phyloP scores from a whole-genome alignment of 1,284 basidiomycete genomes.

The Marasmius fiardii region DNA sequence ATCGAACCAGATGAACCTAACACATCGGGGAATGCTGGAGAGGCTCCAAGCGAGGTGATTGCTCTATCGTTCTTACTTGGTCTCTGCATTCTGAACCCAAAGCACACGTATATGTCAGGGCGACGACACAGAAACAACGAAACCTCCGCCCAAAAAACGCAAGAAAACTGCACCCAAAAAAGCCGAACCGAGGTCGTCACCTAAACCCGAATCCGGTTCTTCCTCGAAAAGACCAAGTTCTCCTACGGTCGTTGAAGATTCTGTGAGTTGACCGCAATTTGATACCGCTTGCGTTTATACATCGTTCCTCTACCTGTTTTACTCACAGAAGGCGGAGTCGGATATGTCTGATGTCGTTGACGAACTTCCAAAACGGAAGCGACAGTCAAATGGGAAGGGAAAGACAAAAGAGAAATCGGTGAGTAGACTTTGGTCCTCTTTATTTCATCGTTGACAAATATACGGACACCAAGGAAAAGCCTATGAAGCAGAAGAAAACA shows the following conservation, averaged over 20 bases:
- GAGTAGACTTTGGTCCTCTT: neutral
- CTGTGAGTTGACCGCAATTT: conserved; percentile 1
- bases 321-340: conserved; percentile 55
- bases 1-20: conserved; percentile 25
- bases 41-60: neutral
- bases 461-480: conserved; percentile 15
- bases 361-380: conserved; percentile 49
- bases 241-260: neutral
- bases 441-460: neutral
- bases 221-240: neutral
- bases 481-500: conserved; percentile 24
- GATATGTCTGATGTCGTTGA: conserved; percentile 61
- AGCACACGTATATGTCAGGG: neutral
- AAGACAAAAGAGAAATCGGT: conserved; percentile 31
- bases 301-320: too few species aligned
- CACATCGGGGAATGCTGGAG: neutral
- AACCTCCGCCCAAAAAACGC: conserved; percentile 10
- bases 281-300: too few species aligned
- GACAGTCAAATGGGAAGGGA: conserved; percentile 25
- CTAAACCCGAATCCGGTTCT: neutral
- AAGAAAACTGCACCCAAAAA: neutral
- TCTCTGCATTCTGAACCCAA: neutral
- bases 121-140: neutral
- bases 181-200: neutral
- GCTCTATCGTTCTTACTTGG: neutral